Base-by-base conservation (phyloP, 2,329 filamentous ascomycete genomes). In the Colletotrichum lentis region DNA sequence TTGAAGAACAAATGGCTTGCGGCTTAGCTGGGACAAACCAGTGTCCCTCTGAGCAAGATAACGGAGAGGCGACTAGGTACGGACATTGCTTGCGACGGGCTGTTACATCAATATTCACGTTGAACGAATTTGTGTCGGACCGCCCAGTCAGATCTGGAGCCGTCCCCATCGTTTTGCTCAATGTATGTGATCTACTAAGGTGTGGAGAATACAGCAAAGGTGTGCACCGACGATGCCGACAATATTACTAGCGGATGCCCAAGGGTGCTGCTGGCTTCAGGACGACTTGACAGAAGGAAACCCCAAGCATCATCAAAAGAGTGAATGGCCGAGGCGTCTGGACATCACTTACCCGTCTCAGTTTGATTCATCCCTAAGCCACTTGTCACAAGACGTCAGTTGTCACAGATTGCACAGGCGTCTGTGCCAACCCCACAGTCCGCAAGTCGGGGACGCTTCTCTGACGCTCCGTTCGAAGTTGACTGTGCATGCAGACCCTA, bases 381-480 rank as follows among this genome's bases (percentile, higher is more conserved):
- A 64, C 54, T 47, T 64, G 64, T 58, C 64, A 59, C 64, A 67
- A 67, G 64, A 67, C 64, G 61, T 59, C 64, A 67, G 49, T 64
- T 53, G 61, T 64, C 31, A 64, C 64, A 67, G 64, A 49, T 67
- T 47, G 37, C 54, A 64, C 43, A 24, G 14, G 16, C 35, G 56
- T 43, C 59, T 31, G 60, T 44, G 46, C 52, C 16, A 41, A 47
- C 62, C 54, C 61, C 41, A 47, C 47, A 54, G 47, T 39, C 14
- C 41, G 31, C 46, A 43, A 50, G 31, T 11, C 20, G 18, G 50
- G 50, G 37, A 37, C 27, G 5, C 6, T n/a, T n/a, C 16, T n/a
- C 41, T 20, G 41, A 37, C 8, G 50, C 20, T 53, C 50, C 2
- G 27, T 52, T 52, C 49, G 27, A 31, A 52, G 1, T 35, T 10